Evolutionary conservation across 495 filamentous ascomycete genomes (phyloP).

Genomic region (Aspergillus olivimuriae): DNA sequence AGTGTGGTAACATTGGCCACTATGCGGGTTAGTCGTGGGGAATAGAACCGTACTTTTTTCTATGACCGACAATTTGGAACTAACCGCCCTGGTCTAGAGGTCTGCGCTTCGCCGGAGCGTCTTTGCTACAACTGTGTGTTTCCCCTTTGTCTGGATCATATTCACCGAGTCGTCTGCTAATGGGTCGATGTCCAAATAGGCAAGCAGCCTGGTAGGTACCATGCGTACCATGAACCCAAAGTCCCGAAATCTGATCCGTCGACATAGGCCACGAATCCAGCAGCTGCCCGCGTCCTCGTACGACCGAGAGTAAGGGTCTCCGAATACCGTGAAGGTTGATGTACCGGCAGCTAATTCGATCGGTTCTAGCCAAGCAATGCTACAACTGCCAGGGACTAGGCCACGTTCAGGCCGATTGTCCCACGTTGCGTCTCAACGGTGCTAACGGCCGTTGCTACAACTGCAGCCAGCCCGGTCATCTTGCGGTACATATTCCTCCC

Average conservation of each 20-base stretch:
- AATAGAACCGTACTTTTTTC: conserved; percentile 1
- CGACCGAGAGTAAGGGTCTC: conserved; percentile 70
- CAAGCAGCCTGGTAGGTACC: conserved; percentile 73
- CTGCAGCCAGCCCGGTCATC: conserved; percentile 86
- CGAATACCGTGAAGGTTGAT: conserved; percentile 19
- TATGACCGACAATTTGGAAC: background rate
- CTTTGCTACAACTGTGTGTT: conserved; percentile 98
- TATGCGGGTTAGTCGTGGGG: conserved; percentile 63
- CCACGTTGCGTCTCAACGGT: conserved; percentile 87
- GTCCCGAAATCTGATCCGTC: conserved; percentile 27
- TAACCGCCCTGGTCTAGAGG: conserved; percentile 51
- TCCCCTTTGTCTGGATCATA: background rate
- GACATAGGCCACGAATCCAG: conserved; percentile 94
- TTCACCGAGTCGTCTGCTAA: conserved; percentile 17
- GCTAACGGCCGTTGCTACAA: conserved; percentile 89
- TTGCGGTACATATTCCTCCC: conserved; percentile 54
- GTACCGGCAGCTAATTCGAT: conserved; percentile 6
- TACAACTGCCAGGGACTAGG: conserved; percentile 99
- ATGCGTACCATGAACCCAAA: conserved; percentile 12
- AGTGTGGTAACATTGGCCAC: conserved; percentile 99
- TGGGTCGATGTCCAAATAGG: conserved; percentile 34
- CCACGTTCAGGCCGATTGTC: conserved; percentile 98
- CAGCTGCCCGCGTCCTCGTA: conserved; percentile 90
- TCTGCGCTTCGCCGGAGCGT: conserved; percentile 92
- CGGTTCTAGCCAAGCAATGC: conserved; percentile 80